Conservation (phyloP, 208 protist species). For the Strigomonas culicis region DNA sequence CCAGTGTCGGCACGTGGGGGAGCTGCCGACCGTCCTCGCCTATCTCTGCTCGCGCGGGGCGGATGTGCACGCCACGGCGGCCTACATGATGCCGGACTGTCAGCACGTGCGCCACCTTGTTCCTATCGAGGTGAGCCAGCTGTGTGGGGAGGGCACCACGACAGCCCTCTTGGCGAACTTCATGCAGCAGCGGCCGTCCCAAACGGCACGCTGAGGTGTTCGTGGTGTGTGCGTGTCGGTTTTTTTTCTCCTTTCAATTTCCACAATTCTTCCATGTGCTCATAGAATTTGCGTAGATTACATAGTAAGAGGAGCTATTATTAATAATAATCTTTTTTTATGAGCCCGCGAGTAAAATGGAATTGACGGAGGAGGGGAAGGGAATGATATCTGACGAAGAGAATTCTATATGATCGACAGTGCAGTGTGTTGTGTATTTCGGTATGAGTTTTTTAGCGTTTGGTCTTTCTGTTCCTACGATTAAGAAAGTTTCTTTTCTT, state of each 20-base stretch:
- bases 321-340: neutral
- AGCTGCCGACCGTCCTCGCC: neutral
- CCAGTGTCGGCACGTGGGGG: neutral
- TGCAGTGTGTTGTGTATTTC: neutral
- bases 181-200: neutral
- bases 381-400: no score
- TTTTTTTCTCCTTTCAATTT: neutral
- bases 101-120: neutral
- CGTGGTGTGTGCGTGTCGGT: no score
- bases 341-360: neutral
- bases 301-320: neutral
- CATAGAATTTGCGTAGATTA: neutral
- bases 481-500: no score
- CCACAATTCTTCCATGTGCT: neutral
- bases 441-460: neutral
- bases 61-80: neutral
- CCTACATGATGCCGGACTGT: neutral
- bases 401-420: neutral
- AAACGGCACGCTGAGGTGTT: no score
- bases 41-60: constrained; percentile 7
- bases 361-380: no score
- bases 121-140: neutral
- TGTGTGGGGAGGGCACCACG: neutral
- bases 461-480: neutral
- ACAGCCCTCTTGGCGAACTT: neutral